phyloP scores from a whole-genome alignment of 345 rosid species.

The Eucalyptus cloeziana region DNA sequence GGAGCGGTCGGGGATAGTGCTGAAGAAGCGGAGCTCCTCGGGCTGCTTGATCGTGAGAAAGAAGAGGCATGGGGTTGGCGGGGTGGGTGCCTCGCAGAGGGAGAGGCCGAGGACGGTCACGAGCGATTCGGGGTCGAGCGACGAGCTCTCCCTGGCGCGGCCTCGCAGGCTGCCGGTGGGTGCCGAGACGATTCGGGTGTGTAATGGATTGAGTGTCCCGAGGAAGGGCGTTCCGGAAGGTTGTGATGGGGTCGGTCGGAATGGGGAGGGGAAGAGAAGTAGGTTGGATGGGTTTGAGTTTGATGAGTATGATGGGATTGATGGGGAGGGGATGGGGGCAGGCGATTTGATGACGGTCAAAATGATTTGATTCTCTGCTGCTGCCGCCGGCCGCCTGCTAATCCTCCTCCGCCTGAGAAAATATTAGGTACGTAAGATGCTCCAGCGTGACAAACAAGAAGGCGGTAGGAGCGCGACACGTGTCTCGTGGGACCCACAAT shows the following conservation, averaged over 20 bases:
- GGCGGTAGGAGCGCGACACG: too few relatives aligned
- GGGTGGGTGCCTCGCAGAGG: slow-evolving; percentile 32
- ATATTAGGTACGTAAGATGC: too few relatives aligned
- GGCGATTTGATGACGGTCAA: slow-evolving; percentile 16
- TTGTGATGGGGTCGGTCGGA: slow-evolving; percentile 20
- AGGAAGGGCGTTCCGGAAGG: slow-evolving; percentile 19
- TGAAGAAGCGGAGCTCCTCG: slow-evolving; percentile 65
- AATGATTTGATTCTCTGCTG: too few relatives aligned
- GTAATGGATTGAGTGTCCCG: slow-evolving; percentile 29
- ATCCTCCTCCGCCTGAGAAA: too few relatives aligned
- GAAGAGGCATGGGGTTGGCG: slow-evolving; percentile 39
- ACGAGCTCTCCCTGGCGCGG: slow-evolving; percentile 37
- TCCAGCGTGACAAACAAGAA: neutral
- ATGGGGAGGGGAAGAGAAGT: slow-evolving; percentile 40
- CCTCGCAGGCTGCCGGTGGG: slow-evolving; percentile 12
- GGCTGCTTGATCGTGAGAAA: slow-evolving; percentile 84
- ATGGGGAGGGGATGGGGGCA: slow-evolving; percentile 27
- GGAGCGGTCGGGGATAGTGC: slow-evolving; percentile 42
- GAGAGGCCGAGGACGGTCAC: slow-evolving; percentile 51
- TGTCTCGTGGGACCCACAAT: too few relatives aligned
- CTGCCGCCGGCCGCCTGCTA: too few relatives aligned
- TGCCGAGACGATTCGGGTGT: slow-evolving; percentile 25
- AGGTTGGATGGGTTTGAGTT: slow-evolving; percentile 71
- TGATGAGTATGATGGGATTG: slow-evolving; percentile 69
- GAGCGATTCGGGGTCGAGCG: slow-evolving; percentile 80